Evolutionary conservation across 2,329 filamentous ascomycete species (phyloP), one percentile per base, ranked within the genome.

Genomic region (Ilyonectria mors-panacis): DNA sequence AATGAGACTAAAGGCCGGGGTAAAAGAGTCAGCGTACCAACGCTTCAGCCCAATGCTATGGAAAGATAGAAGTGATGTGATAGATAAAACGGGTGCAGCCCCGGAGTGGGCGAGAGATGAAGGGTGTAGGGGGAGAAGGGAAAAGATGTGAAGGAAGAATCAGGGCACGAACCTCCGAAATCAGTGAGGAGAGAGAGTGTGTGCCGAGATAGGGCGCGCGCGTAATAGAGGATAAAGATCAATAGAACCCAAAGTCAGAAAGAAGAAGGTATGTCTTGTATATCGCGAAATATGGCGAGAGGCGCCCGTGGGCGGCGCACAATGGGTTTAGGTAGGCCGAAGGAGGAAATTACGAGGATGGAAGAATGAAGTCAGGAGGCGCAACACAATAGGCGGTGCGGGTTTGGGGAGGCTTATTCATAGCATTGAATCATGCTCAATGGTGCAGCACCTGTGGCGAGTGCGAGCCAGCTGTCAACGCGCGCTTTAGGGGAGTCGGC

Each of bases 381-480:
- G 30, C 30, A 53, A 15, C 50, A 21, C 28, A 21, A 15, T 21
- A 21, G 10, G 19, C n/a, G 5, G n/a, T 33, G 50, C 50, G 30
- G n/a, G 9, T n/a, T 19, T 33, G 9, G 30, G n/a, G 28, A 37
- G 28, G 19, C 28, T 35, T 53, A 21, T 53, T 53, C 50, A 21
- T 35, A 53, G 50, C 30, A 23, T 4, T 53, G 28, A 53, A 53
- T 35, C 30, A 53, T 21, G n/a, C 28, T 19, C n/a, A 53, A n/a
- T 13, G 4, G 19, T n/a, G 50, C 28, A 2, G 33, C 50, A 37
- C 50, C 30, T 35, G 9, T 35, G 19, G 26, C 45, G 37, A 58
- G 57, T 60, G 62, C 30, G 23, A 15, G 39, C 19, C 63, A 50
- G 58, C 44, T 44, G 48, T 35, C 28, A 51, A 28, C 21, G 47